These are phyloP conservation scores for Secale cereale DNA, from an alignment of 176 grass and related monocot genomes.

Conservation along the genomic window DNA sequence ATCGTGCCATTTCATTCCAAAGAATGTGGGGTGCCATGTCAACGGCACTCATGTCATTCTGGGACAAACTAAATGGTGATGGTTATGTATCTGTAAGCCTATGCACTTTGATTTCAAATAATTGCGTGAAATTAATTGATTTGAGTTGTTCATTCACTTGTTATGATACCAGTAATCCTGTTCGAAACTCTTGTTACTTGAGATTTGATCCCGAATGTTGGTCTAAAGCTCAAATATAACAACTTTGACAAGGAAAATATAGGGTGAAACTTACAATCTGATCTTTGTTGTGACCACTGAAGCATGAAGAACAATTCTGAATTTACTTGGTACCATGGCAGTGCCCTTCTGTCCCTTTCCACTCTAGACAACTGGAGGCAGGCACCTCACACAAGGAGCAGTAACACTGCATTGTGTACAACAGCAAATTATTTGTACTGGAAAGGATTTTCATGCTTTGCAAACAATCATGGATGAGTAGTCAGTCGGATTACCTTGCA, in stretches of 20 bases:
- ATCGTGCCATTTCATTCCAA: constrained; percentile 33
- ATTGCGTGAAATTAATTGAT: constrained; percentile 8
- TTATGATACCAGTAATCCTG: neutral
- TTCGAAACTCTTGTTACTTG: neutral
- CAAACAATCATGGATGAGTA: neutral
- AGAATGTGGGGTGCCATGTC: neutral
- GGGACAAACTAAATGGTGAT: constrained; percentile 9
- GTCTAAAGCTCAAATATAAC: neutral
- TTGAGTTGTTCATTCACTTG: neutral
- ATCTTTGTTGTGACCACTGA: neutral
- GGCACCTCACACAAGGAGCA: constrained; percentile 40
- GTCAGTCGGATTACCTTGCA: constrained; percentile 36
- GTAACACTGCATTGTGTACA: constrained; percentile 50
- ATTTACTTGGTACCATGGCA: constrained; percentile 21
- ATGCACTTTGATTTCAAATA: constrained; percentile 15
- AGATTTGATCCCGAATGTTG: neutral
- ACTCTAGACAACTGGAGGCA: constrained; percentile 34
- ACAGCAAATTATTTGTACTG: neutral
- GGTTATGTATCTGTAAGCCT: constrained; percentile 26
- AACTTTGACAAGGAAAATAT: neutral
- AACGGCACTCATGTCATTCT: neutral
- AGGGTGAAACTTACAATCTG: constrained; percentile 8
- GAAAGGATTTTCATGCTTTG: neutral
- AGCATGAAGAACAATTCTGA: neutral
- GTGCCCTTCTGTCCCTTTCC: constrained; percentile 34